A percentile compares a stretch with the other conserved stretches of the same genome.
Evolutionary conservation across 2,329 filamentous ascomycete genomes (phyloP).

Genomic region (Chrysoporthe puriensis): DNA sequence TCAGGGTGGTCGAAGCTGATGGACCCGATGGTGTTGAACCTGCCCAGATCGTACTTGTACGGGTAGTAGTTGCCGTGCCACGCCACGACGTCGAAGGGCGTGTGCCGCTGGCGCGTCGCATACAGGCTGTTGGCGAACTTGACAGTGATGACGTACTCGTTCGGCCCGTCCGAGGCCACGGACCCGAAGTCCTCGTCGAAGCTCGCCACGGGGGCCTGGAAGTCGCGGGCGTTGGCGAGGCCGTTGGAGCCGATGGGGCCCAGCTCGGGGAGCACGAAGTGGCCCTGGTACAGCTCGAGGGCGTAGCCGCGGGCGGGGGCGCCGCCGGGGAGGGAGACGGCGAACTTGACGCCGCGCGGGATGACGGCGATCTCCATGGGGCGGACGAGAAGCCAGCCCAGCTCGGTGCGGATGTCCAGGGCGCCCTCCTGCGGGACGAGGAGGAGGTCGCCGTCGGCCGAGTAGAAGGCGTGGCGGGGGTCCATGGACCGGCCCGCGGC

Average conservation of each 20-base stretch:
- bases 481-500: constrained; percentile 79
- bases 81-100: constrained; percentile 77
- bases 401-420: constrained; percentile 77
- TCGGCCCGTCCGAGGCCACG: constrained; percentile 43
- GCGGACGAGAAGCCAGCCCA: constrained; percentile 74
- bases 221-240: constrained; percentile 76
- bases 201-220: constrained; percentile 70
- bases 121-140: constrained; percentile 74
- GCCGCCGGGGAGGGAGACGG: constrained; percentile 65
- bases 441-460: constrained; percentile 77
- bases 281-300: constrained; percentile 73
- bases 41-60: constrained; percentile 79
- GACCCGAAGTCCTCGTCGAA: constrained; percentile 63
- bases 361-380: constrained; percentile 80
- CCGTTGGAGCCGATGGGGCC: constrained; percentile 75
- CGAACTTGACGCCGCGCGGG: constrained; percentile 74
- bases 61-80: constrained; percentile 84
- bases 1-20: constrained; percentile 79
- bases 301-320: constrained; percentile 70
- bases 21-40: constrained; percentile 75
- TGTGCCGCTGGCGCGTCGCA: constrained; percentile 66
- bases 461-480: constrained; percentile 78
- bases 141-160: constrained; percentile 54
- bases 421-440: constrained; percentile 76
- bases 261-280: constrained; percentile 72